phyloP scores from a whole-genome alignment of 2,329 filamentous ascomycete species.

The Clarireedia paspali region DNA sequence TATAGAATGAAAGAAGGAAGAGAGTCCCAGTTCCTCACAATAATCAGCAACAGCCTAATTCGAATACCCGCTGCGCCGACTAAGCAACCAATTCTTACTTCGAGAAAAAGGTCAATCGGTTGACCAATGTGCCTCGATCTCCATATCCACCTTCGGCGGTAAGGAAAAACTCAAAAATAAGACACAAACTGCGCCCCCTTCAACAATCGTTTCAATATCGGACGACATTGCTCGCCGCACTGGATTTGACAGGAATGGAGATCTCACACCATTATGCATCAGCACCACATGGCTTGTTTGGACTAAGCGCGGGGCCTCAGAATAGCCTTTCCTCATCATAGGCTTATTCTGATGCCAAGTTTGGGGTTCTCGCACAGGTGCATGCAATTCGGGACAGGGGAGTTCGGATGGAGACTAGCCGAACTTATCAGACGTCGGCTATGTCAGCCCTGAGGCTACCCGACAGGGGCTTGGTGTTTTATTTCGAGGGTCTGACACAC shows the following conservation, averaged over 20 bases:
- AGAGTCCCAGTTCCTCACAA: too few relatives aligned
- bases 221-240: background rate
- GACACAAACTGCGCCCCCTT: constrained; percentile 4
- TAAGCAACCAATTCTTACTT: too few relatives aligned
- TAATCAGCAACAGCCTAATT: too few relatives aligned
- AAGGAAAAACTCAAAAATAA: background rate
- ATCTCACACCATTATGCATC: background rate
- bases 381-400: background rate
- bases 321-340: background rate
- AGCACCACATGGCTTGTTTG: background rate
- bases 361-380: background rate
- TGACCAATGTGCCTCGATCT: background rate
- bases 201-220: background rate
- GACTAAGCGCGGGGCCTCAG: background rate
- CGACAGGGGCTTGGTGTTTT: background rate
- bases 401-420: background rate
- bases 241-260: background rate
- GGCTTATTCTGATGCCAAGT: background rate
- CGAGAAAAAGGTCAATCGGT: background rate
- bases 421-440: background rate
- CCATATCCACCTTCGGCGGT: background rate
- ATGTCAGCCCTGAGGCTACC: background rate
- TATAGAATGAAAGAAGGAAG: too few relatives aligned
- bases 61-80: too few relatives aligned
- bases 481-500: background rate